Percentiles rank a stretch among this genome's conserved stretches.
phyloP scores from a whole-genome alignment of 2,329 filamentous ascomycete species.

The Colletotrichum tanaceti region DNA sequence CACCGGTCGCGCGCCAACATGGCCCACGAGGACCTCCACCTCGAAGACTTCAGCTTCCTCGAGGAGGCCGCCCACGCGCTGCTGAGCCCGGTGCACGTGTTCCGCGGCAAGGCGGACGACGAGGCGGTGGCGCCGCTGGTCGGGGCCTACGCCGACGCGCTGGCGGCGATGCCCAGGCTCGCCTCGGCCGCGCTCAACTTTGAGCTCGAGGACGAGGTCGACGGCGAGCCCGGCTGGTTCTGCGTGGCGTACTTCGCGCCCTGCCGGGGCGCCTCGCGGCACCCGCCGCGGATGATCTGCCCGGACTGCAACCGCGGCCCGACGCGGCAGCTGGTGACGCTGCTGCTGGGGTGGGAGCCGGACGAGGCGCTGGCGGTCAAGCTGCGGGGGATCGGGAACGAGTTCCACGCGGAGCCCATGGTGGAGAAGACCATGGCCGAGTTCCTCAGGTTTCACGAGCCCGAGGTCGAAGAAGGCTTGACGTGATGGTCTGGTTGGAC shows the following conservation, averaged over 20 bases:
- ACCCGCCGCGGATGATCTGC: not conserved
- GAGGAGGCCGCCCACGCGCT: conserved; percentile 3
- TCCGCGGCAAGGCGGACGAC: conserved; percentile 6
- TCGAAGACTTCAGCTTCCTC: not conserved
- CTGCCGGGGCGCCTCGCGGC: not conserved
- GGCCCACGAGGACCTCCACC: not conserved
- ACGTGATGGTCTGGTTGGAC: not conserved
- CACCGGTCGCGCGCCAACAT: not conserved
- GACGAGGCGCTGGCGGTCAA: not conserved
- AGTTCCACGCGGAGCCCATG: not conserved
- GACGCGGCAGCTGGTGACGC: conserved; percentile 8
- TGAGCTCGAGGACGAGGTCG: conserved; percentile 6
- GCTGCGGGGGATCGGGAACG: not conserved
- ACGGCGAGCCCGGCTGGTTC: conserved; percentile 12
- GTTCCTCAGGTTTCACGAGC: not conserved
- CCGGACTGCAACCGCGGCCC: not conserved
- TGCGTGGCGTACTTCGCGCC: conserved; percentile 6
- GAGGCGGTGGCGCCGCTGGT: not conserved
- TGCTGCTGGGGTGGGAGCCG: conserved; percentile 2
- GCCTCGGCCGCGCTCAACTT: not conserved
- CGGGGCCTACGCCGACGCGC: conserved; percentile 3
- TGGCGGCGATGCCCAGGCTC: conserved; percentile 9
- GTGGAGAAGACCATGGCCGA: conserved; percentile 6
- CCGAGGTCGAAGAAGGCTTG: not conserved
- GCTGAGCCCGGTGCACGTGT: not conserved